Conservation (phyloP, 306 rosid genomes). For the Sphenostylis stenocarpa region DNA sequence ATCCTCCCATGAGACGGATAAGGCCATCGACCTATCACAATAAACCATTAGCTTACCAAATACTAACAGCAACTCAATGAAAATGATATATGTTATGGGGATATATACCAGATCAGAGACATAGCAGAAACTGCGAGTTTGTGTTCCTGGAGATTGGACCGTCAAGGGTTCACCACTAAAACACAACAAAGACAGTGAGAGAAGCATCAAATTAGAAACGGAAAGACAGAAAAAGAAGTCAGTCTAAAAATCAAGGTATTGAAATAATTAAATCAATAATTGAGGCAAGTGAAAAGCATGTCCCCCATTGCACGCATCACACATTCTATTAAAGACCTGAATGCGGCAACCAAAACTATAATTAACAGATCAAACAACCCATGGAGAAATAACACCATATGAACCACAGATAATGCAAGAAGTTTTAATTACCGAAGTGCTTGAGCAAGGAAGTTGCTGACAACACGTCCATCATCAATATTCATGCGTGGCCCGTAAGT, state of each 20-base stretch:
- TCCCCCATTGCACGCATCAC: not conserved
- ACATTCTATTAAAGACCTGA: not conserved
- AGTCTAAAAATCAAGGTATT: not conserved
- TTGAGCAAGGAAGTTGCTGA: constrained; percentile 98
- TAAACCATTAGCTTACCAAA: constrained; percentile 3
- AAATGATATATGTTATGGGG: not conserved
- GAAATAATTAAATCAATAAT: not conserved
- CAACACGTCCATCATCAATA: constrained; percentile 97
- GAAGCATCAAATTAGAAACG: not conserved
- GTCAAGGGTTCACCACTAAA: constrained; percentile 79
- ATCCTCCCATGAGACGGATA: constrained; percentile 78
- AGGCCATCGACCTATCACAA: constrained; percentile 74
- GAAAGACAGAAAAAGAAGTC: not conserved
- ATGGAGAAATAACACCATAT: constrained; percentile 19
- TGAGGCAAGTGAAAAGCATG: not conserved
- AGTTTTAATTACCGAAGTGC: constrained; percentile 70
- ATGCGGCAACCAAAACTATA: not conserved
- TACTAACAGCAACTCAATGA: constrained; percentile 8
- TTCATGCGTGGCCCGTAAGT: constrained; percentile 99
- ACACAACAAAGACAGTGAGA: constrained; percentile 26
- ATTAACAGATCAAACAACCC: constrained; percentile 1
- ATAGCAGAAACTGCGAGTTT: constrained; percentile 86
- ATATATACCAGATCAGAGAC: constrained; percentile 73
- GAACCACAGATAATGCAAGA: not conserved
- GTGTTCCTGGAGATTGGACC: constrained; percentile 82